A percentile compares a stretch with the other conserved stretches of the same genome.
phyloP scores from a whole-genome alignment of 306 rosid genomes.

The Clitoria ternatea region DNA sequence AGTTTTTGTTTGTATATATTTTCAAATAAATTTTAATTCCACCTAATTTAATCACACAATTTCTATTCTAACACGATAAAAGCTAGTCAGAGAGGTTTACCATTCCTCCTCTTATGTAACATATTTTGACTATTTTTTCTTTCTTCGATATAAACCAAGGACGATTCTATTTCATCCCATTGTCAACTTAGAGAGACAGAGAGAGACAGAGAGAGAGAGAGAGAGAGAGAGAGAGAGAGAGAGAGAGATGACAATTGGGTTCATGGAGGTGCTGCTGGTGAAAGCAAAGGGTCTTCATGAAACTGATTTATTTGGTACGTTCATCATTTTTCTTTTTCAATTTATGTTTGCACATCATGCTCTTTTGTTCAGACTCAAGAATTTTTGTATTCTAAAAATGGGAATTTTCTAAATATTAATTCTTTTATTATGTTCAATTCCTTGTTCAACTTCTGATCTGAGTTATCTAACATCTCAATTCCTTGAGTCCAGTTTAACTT shows the following conservation, averaged over 20 bases:
- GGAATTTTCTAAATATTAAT: background rate
- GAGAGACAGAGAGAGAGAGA: too few relatives aligned
- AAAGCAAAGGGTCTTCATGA: slow-evolving; percentile 61
- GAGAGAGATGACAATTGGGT: slow-evolving; percentile 36
- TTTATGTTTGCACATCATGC: background rate
- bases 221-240: background rate
- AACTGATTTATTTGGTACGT: slow-evolving; percentile 56
- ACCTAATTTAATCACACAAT: background rate
- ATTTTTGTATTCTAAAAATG: background rate
- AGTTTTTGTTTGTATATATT: background rate
- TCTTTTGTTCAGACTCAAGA: background rate
- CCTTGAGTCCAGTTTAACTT: background rate
- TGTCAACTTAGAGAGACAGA: background rate
- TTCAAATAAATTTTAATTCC: background rate
- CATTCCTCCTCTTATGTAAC: background rate
- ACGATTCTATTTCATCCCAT: background rate
- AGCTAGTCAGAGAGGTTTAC: background rate
- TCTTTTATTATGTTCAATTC: background rate
- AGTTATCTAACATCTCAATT: background rate
- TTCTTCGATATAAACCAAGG: slow-evolving; percentile 10
- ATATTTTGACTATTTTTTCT: background rate
- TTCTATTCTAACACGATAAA: background rate
- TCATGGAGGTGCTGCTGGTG: slow-evolving; percentile 38
- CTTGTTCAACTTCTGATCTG: background rate
- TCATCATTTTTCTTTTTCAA: background rate